Percentiles rank a stretch among this genome's conserved stretches.
Evolutionary conservation across 768 basidiomycete species (phyloP).

Genomic region (Pholiota conissans): DNA sequence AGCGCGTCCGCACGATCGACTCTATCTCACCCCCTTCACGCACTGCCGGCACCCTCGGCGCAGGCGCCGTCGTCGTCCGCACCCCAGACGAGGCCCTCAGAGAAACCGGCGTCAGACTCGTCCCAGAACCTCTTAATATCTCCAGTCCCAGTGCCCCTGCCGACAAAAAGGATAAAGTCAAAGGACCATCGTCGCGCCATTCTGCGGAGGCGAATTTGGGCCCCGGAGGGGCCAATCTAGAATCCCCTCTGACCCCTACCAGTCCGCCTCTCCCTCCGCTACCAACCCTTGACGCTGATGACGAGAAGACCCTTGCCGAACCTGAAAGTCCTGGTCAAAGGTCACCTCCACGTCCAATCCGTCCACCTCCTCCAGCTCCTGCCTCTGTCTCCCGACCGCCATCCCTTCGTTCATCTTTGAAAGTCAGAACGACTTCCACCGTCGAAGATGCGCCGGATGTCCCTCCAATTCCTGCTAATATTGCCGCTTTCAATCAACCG

Average conservation of each 20-base stretch:
- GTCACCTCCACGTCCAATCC: slow-evolving; percentile 35
- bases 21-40: slow-evolving; percentile 35
- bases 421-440: slow-evolving; percentile 31
- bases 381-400: slow-evolving; percentile 18
- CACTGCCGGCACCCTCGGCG: slow-evolving; percentile 50
- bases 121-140: slow-evolving; percentile 21
- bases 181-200: neutral
- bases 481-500: slow-evolving; percentile 42
- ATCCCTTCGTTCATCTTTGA: slow-evolving; percentile 39
- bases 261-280: slow-evolving; percentile 60
- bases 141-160: neutral
- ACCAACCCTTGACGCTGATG: slow-evolving; percentile 37
- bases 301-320: slow-evolving; percentile 24
- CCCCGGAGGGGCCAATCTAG: slow-evolving; percentile 11
- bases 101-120: slow-evolving; percentile 45
- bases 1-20: slow-evolving; percentile 40
- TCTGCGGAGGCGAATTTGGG: neutral
- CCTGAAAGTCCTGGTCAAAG: slow-evolving; percentile 26
- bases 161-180: neutral
- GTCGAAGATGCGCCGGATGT: slow-evolving; percentile 44
- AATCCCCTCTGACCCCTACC: slow-evolving; percentile 27
- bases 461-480: slow-evolving; percentile 47
- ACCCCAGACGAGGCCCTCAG: slow-evolving; percentile 80
- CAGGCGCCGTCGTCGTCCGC: slow-evolving; percentile 73
- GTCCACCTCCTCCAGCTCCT: slow-evolving; percentile 26